phyloP scores from a whole-genome alignment of 2,329 filamentous ascomycete genomes.

The Fusarium papillatum region DNA sequence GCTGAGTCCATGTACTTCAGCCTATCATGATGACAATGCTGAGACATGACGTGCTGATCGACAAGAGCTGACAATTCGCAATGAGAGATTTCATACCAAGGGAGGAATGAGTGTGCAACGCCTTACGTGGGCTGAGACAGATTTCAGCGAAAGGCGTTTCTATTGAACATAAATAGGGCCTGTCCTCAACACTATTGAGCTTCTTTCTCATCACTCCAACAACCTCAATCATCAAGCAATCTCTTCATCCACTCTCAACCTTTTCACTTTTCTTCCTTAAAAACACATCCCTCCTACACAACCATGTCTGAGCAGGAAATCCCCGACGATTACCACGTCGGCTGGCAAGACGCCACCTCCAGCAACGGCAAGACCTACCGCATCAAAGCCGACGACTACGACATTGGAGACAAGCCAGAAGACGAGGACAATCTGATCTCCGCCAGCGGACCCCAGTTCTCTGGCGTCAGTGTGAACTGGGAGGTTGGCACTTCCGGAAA shows the following conservation, averaged over 20 bases:
- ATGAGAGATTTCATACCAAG: neutral
- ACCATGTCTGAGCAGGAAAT: neutral
- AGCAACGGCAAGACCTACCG: neutral
- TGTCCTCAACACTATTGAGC: neutral
- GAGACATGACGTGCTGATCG: neutral
- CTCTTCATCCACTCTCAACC: neutral
- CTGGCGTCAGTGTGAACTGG: neutral
- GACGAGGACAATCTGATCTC: neutral
- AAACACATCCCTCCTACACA: neutral
- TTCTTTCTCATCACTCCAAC: neutral
- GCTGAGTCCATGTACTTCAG: neutral
- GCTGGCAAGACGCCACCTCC: neutral
- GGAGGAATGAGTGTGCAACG: neutral
- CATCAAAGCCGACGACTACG: neutral
- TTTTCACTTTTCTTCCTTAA: neutral
- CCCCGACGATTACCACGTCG: neutral
- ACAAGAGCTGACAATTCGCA: neutral
- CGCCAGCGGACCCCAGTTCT: neutral
- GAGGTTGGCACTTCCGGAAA: neutral
- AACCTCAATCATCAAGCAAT: neutral
- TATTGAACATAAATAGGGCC: neutral
- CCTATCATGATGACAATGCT: neutral
- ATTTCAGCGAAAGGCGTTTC: neutral
- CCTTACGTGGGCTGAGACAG: neutral
- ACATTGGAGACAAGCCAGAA: neutral